These are phyloP conservation scores for Polygonum aviculare DNA, from an alignment of 148 eudicot species.

Conservation along the genomic window DNA sequence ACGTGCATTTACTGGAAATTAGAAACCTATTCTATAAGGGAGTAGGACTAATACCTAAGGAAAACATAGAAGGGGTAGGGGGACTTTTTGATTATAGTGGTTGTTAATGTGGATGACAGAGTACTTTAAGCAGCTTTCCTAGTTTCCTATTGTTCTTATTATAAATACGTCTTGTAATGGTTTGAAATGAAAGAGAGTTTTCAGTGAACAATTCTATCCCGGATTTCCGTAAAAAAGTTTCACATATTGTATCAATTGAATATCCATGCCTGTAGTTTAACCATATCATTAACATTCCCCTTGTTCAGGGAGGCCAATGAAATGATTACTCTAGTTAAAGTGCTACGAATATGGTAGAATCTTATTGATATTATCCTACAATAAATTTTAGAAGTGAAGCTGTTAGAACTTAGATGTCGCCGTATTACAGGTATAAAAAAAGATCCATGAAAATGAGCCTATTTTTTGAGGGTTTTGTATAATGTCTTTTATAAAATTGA, in stretches of 20 bases:
- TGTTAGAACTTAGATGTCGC: background rate
- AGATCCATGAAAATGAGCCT: background rate
- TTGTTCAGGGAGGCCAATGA: background rate
- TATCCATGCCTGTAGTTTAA: no score
- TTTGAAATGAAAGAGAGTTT: background rate
- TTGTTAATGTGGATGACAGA: background rate
- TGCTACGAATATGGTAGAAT: background rate
- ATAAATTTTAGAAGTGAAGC: background rate
- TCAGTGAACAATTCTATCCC: background rate
- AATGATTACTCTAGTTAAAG: background rate
- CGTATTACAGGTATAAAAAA: background rate
- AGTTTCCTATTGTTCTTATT: background rate
- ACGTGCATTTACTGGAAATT: background rate
- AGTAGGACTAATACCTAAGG: background rate
- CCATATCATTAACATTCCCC: no score
- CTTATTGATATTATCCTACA: background rate
- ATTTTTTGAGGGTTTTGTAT: background rate
- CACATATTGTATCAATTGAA: background rate
- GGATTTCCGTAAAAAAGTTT: background rate
- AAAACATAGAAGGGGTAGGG: background rate
- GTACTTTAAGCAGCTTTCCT: background rate
- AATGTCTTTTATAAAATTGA: background rate
- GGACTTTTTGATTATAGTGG: background rate
- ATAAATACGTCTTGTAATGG: background rate
- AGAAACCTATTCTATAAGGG: background rate